A percentile compares a stretch with the other conserved stretches of the same genome.
Conservation (phyloP, 495 filamentous ascomycete species). For the Aspergillus cavernicola region DNA sequence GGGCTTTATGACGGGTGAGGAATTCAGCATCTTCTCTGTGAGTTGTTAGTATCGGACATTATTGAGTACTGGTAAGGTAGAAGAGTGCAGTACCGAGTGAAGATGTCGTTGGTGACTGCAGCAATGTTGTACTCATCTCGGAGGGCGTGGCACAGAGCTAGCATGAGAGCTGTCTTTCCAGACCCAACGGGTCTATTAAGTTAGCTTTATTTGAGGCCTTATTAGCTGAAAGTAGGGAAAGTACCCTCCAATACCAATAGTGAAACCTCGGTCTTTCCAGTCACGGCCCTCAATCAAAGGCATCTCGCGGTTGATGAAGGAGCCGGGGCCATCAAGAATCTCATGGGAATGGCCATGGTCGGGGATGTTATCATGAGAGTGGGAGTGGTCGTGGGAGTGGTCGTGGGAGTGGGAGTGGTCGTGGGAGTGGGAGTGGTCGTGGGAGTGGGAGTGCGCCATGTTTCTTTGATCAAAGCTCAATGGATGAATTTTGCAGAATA, state of each 20-base stretch:
- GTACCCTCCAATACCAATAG: conserved; percentile 94
- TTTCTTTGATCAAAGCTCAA: not conserved
- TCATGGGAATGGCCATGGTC: conserved; percentile 96
- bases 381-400: conserved; percentile 35
- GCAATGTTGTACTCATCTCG: conserved; percentile 78
- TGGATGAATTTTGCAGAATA: too few relatives aligned
- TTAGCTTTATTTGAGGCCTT: not conserved
- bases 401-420: conserved; percentile 96
- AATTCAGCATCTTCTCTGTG: conserved; percentile 92
- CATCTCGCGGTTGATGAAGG: conserved; percentile 87
- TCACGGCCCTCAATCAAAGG: conserved; percentile 82
- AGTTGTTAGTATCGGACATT: conserved; percentile 1
- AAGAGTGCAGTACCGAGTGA: conserved; percentile 58
- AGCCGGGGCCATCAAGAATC: conserved; percentile 91
- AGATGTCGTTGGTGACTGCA: conserved; percentile 98
- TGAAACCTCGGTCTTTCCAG: conserved; percentile 91
- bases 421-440: conserved; percentile 57
- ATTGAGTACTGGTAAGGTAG: not conserved
- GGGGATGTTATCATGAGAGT: conserved; percentile 58
- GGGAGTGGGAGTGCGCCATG: conserved; percentile 42
- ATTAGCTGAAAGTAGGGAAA: not conserved
- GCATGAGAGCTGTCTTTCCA: conserved; percentile 95
- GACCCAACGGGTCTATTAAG: conserved; percentile 81
- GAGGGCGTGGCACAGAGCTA: conserved; percentile 77
- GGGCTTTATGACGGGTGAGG: conserved; percentile 78